These are phyloP conservation scores for Salix arbutifolia DNA, from an alignment of 345 rosid genomes.

Conservation along the genomic window DNA sequence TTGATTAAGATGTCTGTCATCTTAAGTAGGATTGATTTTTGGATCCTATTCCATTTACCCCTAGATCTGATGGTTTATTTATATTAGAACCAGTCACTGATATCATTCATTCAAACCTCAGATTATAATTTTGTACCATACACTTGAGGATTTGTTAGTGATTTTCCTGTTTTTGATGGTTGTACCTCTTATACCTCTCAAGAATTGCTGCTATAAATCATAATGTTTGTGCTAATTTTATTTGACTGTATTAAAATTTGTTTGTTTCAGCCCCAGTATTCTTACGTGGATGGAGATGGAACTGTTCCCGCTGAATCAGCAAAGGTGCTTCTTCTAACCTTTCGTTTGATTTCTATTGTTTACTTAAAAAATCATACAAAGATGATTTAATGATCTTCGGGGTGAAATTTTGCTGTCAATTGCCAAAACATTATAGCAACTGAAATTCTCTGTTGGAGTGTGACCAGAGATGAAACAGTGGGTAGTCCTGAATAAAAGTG, in stretches of 20 bases:
- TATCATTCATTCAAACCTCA: not conserved
- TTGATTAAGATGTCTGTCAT: slow-evolving; percentile 21
- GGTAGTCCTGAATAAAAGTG: no score
- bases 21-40: not conserved
- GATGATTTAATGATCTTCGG: no score
- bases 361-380: no score
- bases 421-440: no score
- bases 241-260: not conserved
- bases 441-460: no score
- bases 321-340: slow-evolving; percentile 36
- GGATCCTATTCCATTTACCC: no score
- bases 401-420: no score
- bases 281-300: slow-evolving; percentile 88
- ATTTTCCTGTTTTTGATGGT: not conserved
- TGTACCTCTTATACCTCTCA: no score
- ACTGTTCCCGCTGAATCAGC: slow-evolving; percentile 92
- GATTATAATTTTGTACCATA: not conserved
- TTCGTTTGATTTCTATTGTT: slow-evolving; percentile 1
- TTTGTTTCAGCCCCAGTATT: slow-evolving; percentile 60
- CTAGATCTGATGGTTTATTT: not conserved
- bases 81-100: not conserved
- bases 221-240: no score
- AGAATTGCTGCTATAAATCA: no score
- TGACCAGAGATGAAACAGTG: no score
- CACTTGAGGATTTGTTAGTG: not conserved